phyloP scores from a whole-genome alignment of 2,329 filamentous ascomycete genomes.

The Phialemoniopsis sp. region DNA sequence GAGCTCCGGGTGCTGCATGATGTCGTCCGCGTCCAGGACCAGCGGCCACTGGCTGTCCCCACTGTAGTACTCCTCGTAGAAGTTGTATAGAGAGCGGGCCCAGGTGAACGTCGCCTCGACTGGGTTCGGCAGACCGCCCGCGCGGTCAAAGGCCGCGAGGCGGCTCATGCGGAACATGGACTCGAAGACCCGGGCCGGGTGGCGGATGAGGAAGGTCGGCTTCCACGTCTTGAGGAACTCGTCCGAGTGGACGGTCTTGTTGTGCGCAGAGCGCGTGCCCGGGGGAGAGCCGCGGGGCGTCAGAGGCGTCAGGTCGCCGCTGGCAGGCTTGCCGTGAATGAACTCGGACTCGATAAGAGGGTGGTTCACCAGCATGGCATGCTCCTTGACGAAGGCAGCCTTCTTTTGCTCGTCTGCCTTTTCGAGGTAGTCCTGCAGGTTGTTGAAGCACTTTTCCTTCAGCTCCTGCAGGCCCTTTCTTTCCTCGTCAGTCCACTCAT shows the following conservation, averaged over 20 bases:
- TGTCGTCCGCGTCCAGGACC: conserved; percentile 30
- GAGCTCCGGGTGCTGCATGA: conserved; percentile 25
- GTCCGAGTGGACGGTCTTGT: conserved; percentile 27
- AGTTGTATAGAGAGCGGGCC: conserved; percentile 27
- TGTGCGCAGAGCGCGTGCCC: conserved; percentile 15
- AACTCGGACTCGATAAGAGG: too few species aligned
- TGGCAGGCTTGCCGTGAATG: too few species aligned
- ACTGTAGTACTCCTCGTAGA: conserved; percentile 19
- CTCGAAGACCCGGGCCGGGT: conserved; percentile 30
- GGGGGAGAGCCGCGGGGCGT: conserved; percentile 15
- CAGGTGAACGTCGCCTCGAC: conserved; percentile 21
- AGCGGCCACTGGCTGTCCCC: conserved; percentile 6
- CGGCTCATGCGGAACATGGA: conserved; percentile 24
- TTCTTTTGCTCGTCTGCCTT: too few species aligned
- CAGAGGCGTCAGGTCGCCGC: too few species aligned
- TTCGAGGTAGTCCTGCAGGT: too few species aligned
- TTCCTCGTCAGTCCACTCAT: too few species aligned
- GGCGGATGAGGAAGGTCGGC: conserved; percentile 28
- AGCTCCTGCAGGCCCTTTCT: too few species aligned
- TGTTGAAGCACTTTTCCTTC: too few species aligned
- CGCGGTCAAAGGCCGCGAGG: not conserved
- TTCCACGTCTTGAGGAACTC: conserved; percentile 24
- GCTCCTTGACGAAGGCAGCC: too few species aligned
- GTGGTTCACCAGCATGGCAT: too few species aligned
- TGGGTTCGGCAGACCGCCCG: too few species aligned